Evolutionary conservation across 2,329 filamentous ascomycete genomes (phyloP), one percentile per base, ranked within the genome.

Genomic region (Paraphoma sp.): DNA sequence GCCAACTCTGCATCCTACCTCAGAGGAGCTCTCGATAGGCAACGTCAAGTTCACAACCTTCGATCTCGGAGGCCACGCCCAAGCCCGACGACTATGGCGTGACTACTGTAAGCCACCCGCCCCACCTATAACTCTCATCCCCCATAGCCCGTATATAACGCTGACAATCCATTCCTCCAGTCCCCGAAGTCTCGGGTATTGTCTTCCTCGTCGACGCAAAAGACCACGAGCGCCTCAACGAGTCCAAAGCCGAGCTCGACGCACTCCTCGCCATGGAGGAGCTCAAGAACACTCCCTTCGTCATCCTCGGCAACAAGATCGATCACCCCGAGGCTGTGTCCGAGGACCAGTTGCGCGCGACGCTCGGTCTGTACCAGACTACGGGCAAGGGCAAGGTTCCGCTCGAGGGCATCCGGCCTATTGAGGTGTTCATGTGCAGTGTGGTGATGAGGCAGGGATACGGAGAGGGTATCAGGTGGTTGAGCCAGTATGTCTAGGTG

Each of bases 251-350:
- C 71, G 95, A 99, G 83, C 90, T 99, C 62, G 95, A 99, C 75
- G 93, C 78, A 8, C 90, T 98, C 50, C 86, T 99, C 67, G 88
- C 91, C 61, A 97, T 99, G 94, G 95, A 99, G 82, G 94, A 98
- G 77, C 87, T 99, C 40, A 83, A 87, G 77, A 97, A 96, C 84
- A 95, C 97, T 8, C 95, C 95, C 52, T 98, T 98, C 79, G 87
- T 98, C 60, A 88, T 99, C 69, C 87, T 99, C 63, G 95, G 95
- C 70, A 99, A 99, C 88, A 99, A 99, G 88, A 99, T 99, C 79
- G 95, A 99, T 79, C 93, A 98, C 83, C 93, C 93, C 51, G 91
- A 96, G 69, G 95, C 95, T 62, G 89, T 98, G 52, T 94, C 90
- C 65, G 95, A 99, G 85, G 94, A 98, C 72, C 92, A 97, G 82